Conservation (phyloP, 805 yeast genomes). For the Cyberlindnera euphorbiiphila region DNA sequence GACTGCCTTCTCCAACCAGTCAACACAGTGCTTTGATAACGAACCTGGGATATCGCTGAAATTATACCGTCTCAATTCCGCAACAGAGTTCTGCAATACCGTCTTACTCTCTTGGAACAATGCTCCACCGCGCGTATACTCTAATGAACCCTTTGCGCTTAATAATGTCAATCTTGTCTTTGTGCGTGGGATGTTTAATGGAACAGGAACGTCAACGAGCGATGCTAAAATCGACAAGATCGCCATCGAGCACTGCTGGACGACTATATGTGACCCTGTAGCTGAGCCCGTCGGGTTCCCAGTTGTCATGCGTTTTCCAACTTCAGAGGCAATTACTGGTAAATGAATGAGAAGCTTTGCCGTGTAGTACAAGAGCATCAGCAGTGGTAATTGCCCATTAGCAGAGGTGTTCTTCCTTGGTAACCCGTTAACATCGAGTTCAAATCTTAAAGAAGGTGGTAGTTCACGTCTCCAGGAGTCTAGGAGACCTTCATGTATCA, state of each 20-base stretch:
- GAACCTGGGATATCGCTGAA: slow-evolving; percentile 56
- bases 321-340: slow-evolving; percentile 48
- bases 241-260: slow-evolving; percentile 66
- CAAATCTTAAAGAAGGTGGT: slow-evolving; percentile 57
- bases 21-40: slow-evolving; percentile 52
- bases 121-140: slow-evolving; percentile 80
- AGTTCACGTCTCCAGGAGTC: slow-evolving; percentile 78
- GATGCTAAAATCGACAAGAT: slow-evolving; percentile 49
- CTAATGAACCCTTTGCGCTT: slow-evolving; percentile 74
- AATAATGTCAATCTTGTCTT: slow-evolving; percentile 59
- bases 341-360: slow-evolving; percentile 61
- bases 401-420: slow-evolving; percentile 29
- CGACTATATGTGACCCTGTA: slow-evolving; percentile 56
- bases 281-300: slow-evolving; percentile 29
- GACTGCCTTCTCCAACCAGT: slow-evolving; percentile 54
- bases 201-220: slow-evolving; percentile 52
- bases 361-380: slow-evolving; percentile 56
- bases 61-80: slow-evolving; percentile 40
- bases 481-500: slow-evolving; percentile 58
- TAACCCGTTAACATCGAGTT: slow-evolving; percentile 56
- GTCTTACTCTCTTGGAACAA: slow-evolving; percentile 65
- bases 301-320: slow-evolving; percentile 20
- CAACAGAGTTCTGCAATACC: slow-evolving; percentile 47
- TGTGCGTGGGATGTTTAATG: slow-evolving; percentile 58
- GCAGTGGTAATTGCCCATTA: slow-evolving; percentile 42